Percentiles rank a stretch among this genome's conserved stretches.
These are phyloP conservation scores for Hymenochaete sp. DNA, from an alignment of 1,284 basidiomycete genomes.

Conservation along the genomic window DNA sequence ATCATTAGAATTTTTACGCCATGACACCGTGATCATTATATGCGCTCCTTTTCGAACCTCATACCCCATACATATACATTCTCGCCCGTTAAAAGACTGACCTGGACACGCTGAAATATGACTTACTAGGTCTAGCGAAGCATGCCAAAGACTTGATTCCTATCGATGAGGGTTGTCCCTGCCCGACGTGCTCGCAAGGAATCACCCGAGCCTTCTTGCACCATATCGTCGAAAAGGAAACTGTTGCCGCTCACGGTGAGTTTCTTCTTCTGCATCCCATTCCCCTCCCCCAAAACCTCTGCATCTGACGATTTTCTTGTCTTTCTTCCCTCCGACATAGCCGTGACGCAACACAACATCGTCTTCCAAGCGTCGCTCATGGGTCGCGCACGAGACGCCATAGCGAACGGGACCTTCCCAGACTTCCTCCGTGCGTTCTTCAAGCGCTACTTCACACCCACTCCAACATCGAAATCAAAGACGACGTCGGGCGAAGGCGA, in stretches of 20 bases:
- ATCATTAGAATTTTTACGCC: no score
- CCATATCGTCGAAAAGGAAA: constrained; percentile 67
- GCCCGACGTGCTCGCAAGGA: constrained; percentile 63
- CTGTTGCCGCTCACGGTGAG: constrained; percentile 69
- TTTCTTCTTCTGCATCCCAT: constrained; percentile 8
- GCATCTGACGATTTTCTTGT: constrained; percentile 15
- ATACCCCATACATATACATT: no score
- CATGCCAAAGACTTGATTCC: constrained; percentile 58
- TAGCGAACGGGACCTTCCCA: constrained; percentile 67
- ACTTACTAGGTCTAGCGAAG: constrained; percentile 47
- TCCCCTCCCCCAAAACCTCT: constrained; percentile 16
- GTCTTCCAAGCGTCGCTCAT: constrained; percentile 76
- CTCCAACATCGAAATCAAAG: not conserved
- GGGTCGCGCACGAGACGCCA: constrained; percentile 71
- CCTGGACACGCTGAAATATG: constrained; percentile 19
- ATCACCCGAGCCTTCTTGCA: constrained; percentile 65
- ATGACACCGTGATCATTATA: no score
- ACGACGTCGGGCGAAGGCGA: not conserved
- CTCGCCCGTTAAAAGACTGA: no score
- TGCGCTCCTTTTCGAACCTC: no score
- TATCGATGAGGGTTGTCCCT: constrained; percentile 69
- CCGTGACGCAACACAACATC: constrained; percentile 71
- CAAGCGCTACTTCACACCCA: constrained; percentile 45
- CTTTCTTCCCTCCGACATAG: constrained; percentile 29
- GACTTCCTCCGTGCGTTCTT: constrained; percentile 69